phyloP scores from a whole-genome alignment of 805 yeast genomes.

The Metschnikowia shivogae region DNA sequence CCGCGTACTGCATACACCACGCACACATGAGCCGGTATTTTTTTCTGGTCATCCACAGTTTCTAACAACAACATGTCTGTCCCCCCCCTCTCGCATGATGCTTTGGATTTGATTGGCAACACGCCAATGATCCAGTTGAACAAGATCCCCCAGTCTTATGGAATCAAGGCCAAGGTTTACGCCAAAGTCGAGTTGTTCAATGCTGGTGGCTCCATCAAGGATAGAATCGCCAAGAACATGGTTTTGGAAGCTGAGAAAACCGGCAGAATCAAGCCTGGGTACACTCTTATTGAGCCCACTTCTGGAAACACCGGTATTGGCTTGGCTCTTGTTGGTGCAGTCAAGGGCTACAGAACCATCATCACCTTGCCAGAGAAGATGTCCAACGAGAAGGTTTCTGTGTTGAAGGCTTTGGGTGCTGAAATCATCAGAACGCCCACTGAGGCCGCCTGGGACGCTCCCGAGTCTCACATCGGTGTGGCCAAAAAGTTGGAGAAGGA shows the following conservation, averaged over 20 bases:
- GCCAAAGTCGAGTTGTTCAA: constrained; percentile 82
- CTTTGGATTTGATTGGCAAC: constrained; percentile 77
- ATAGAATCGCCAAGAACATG: constrained; percentile 84
- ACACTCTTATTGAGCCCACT: constrained; percentile 83
- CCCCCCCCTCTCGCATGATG: constrained; percentile 46
- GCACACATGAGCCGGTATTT: constrained; percentile 1
- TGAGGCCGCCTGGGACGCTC: constrained; percentile 90
- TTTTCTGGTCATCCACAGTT: constrained; percentile 3
- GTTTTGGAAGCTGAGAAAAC: constrained; percentile 76
- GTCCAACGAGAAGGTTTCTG: constrained; percentile 88
- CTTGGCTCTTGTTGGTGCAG: constrained; percentile 81
- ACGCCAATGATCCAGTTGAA: constrained; percentile 76
- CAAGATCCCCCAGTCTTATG: constrained; percentile 70
- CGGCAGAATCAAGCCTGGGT: constrained; percentile 80
- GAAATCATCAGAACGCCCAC: constrained; percentile 89
- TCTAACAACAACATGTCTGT: constrained; percentile 14
- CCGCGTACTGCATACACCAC: background rate
- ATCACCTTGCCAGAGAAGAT: constrained; percentile 88
- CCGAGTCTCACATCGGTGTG: constrained; percentile 87
- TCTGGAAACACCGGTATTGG: constrained; percentile 93
- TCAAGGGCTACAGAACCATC: constrained; percentile 80
- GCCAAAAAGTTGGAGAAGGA: constrained; percentile 76
- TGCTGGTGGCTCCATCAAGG: constrained; percentile 89
- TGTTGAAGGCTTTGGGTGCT: constrained; percentile 84
- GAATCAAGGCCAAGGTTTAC: constrained; percentile 65